phyloP scores from a whole-genome alignment of 225 moss, liverwort and hornwort species.

The Takakia lepidozioides region DNA sequence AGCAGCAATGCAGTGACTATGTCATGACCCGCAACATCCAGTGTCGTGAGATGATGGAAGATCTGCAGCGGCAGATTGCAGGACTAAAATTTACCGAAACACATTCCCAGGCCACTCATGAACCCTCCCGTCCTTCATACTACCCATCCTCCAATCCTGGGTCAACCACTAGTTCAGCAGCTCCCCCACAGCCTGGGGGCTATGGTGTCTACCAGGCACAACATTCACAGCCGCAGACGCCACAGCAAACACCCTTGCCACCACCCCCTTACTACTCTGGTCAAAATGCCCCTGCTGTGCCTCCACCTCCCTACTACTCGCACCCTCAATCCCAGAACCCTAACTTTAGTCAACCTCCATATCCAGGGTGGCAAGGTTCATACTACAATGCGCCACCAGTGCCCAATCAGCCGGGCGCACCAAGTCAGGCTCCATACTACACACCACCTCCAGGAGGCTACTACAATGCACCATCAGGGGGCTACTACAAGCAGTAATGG shows the following conservation, averaged over 20 bases:
- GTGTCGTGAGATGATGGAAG: slow-evolving; percentile 99
- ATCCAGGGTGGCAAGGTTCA: slow-evolving; percentile 90
- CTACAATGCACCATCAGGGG: slow-evolving; percentile 30
- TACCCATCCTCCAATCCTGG: slow-evolving; percentile 30
- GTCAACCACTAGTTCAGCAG: slow-evolving; percentile 38
- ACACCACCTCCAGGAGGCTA: slow-evolving; percentile 50
- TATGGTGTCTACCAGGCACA: slow-evolving; percentile 38
- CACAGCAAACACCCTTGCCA: slow-evolving; percentile 49
- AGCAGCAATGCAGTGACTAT: slow-evolving; percentile 96
- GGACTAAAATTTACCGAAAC: slow-evolving; percentile 83
- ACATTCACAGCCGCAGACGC: background rate
- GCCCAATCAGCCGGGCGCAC: slow-evolving; percentile 28
- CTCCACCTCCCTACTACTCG: slow-evolving; percentile 55
- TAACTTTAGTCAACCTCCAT: slow-evolving; percentile 83
- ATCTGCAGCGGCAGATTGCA: slow-evolving; percentile 88
- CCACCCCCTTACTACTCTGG: slow-evolving; percentile 67
- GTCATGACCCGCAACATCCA: slow-evolving; percentile 99
- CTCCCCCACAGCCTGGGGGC: slow-evolving; percentile 15
- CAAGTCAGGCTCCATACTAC: slow-evolving; percentile 47
- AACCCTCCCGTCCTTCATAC: slow-evolving; percentile 17
- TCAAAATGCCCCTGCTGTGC: slow-evolving; percentile 49
- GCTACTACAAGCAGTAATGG: slow-evolving; percentile 60
- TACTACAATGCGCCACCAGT: slow-evolving; percentile 68
- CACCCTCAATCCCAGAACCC: slow-evolving; percentile 51
- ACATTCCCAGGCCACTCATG: slow-evolving; percentile 26